These are phyloP conservation scores for Pyrenochaeta sp. DNA, from an alignment of 2,329 filamentous ascomycete genomes.

Conservation along the genomic window DNA sequence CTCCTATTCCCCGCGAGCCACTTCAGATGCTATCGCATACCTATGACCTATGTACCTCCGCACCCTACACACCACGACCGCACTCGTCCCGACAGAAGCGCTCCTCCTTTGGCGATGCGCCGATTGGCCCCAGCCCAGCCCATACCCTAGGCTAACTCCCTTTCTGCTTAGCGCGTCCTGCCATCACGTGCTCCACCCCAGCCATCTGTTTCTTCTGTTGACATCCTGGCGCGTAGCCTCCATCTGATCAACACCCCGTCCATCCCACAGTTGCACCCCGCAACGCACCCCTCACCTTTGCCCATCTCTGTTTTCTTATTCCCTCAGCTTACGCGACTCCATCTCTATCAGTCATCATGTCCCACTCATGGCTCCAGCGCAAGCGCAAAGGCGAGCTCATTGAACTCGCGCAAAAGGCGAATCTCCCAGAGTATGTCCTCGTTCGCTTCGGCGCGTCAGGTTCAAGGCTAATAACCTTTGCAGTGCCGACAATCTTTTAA, in stretches of 20 bases:
- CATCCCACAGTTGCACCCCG: conserved; percentile 19
- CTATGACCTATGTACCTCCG: background rate
- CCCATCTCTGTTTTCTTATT: conserved; percentile 39
- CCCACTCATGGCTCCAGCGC: conserved; percentile 74
- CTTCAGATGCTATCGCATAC: too few relatives aligned
- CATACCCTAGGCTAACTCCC: conserved; percentile 3
- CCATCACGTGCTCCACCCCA: conserved; percentile 30
- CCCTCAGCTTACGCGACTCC: conserved; percentile 59
- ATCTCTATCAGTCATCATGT: conserved; percentile 62
- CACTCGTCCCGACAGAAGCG: background rate
- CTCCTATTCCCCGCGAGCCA: too few relatives aligned
- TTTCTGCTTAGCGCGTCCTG: conserved; percentile 15
- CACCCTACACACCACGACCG: background rate
- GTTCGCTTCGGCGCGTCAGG: background rate
- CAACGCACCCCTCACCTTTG: conserved; percentile 23
- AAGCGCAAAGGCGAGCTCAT: conserved; percentile 84
- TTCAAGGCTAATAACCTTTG: too few relatives aligned
- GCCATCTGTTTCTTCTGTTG: conserved; percentile 35
- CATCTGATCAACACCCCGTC: conserved; percentile 30
- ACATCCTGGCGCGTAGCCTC: conserved; percentile 19
- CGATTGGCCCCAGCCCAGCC: too few relatives aligned
- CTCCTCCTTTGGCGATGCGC: too few relatives aligned
- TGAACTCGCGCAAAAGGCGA: conserved; percentile 74
- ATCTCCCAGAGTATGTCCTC: conserved; percentile 73
- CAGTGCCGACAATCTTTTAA: conserved; percentile 76